Evolutionary conservation across 768 basidiomycete genomes (phyloP), one percentile per base, ranked within the genome.

Genomic region (Calocybe gangraenosa): DNA sequence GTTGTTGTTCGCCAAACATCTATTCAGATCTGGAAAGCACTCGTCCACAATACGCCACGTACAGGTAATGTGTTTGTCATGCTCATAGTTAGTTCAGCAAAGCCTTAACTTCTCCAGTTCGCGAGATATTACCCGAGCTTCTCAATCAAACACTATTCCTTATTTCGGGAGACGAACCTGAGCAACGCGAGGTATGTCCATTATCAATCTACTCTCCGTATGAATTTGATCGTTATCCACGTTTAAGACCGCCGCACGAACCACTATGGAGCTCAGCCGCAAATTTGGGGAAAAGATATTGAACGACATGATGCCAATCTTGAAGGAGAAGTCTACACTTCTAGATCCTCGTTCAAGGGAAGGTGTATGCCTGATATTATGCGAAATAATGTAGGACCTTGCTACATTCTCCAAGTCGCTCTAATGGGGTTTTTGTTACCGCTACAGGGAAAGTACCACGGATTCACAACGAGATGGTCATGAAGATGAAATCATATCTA

Each of bases 1-100:
- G 82, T 80, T 33, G 78, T 84, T 36, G 94, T 98, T 30, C 82
- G 95, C 32, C 89, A 92, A 60, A 82, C 92, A 2, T 89, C 94
- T 0, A 80, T 95, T 36, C 92, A 92, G 46, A 96, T 98, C 52
- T 99, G 96, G 96, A 98, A 98, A 66, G 95, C 92, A 3, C 73
- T 98, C 51, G 94, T 99, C 8, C 81, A 92, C 62, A 98, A 95
- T 56, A 95, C 92, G 0, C 93, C 92, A 4, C 75, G 86, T 36
- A 95, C 92, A 52, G 85, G 92, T 92, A 59, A 46, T 69, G 25
- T 42, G 28, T 23, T 17, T 9, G 8, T 28, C 25, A 11, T 28
- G 13, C 22, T 7, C 8, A 3, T 21, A 30, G 13, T 39, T 25
- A 30, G 31, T 22, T 46, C 10, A n/a, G 7, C 9, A 21, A 37